Percentiles rank a stretch among this genome's conserved stretches.
Conservation (phyloP, 75 land plant genomes). For the Isoetes taiwanensis region DNA sequence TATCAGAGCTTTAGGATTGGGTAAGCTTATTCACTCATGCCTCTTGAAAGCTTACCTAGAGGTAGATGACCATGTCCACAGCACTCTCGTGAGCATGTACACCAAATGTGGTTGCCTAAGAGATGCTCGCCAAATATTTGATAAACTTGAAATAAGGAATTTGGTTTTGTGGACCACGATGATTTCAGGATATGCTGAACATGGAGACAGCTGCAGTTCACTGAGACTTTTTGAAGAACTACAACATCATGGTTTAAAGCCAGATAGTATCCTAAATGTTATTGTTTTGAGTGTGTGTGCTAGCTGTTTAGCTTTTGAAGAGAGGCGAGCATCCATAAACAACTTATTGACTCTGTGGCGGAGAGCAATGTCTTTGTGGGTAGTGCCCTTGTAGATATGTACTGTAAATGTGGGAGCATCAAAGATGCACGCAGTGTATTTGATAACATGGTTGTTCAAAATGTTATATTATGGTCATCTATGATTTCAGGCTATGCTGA, state of each 20-base stretch:
- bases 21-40: not conserved
- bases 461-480: slow-evolving; percentile 10
- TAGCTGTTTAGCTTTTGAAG: not conserved
- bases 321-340: too few relatives aligned
- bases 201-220: slow-evolving; percentile 32
- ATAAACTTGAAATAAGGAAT: slow-evolving; percentile 3
- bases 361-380: too few relatives aligned
- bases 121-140: slow-evolving; percentile 7
- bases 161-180: slow-evolving; percentile 20
- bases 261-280: not conserved
- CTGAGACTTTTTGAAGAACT: slow-evolving; percentile 37
- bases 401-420: not conserved
- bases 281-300: not conserved
- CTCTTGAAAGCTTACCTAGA: not conserved
- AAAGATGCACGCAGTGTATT: not conserved
- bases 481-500: slow-evolving; percentile 13
- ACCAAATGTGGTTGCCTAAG: slow-evolving; percentile 19
- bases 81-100: slow-evolving; percentile 36
- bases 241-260: slow-evolving; percentile 2
- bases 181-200: slow-evolving; percentile 36
- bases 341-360: too few relatives aligned
- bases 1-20: not conserved
- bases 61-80: slow-evolving; percentile 16
- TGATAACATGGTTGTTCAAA: not conserved
- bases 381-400: slow-evolving; percentile 7